These are phyloP conservation scores for Haematococcus lacustris DNA, from an alignment of 139 green algal genomes.

Conservation along the genomic window DNA sequence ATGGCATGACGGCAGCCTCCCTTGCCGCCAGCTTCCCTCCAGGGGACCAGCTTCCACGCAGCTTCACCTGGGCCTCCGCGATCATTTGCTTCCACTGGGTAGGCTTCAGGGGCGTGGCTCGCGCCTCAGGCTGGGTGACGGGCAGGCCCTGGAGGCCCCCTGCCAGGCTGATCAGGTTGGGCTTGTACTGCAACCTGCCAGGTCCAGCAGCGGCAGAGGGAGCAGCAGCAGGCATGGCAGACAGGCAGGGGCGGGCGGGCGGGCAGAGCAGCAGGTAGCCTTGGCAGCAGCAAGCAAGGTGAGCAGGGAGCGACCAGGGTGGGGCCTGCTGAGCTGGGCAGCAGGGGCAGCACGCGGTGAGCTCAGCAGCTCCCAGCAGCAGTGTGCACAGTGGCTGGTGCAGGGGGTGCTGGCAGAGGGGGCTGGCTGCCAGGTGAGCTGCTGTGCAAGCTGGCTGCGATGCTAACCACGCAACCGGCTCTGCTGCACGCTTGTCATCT, in stretches of 20 bases:
- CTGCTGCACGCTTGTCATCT: too few relatives aligned
- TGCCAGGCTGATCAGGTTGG: constrained; percentile 75
- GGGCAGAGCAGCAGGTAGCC: not conserved
- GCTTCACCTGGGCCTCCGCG: constrained; percentile 13
- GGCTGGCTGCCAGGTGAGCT: too few relatives aligned
- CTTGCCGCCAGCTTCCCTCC: too few relatives aligned
- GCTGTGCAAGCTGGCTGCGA: too few relatives aligned
- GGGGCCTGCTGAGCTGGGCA: not conserved
- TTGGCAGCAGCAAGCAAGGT: not conserved
- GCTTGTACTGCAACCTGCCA: constrained; percentile 71
- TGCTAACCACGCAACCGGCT: too few relatives aligned
- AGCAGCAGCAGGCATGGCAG: constrained; percentile 48
- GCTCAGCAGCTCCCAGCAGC: too few relatives aligned
- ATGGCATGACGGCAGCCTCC: too few relatives aligned
- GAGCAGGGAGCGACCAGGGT: not conserved
- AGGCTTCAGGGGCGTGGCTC: constrained; percentile 60
- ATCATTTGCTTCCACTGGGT: constrained; percentile 66
- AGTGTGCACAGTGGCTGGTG: too few relatives aligned
- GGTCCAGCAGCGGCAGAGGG: constrained; percentile 79
- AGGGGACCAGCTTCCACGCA: too few relatives aligned
- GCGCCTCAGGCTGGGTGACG: constrained; percentile 48
- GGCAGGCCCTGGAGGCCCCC: constrained; percentile 67
- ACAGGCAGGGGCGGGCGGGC: constrained; percentile 45
- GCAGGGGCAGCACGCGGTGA: too few relatives aligned
- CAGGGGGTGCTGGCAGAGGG: too few relatives aligned